Evolutionary conservation across 495 filamentous ascomycete species (phyloP), one percentile per base, ranked within the genome.

Genomic region (Annulohypoxylon maeteangense): DNA sequence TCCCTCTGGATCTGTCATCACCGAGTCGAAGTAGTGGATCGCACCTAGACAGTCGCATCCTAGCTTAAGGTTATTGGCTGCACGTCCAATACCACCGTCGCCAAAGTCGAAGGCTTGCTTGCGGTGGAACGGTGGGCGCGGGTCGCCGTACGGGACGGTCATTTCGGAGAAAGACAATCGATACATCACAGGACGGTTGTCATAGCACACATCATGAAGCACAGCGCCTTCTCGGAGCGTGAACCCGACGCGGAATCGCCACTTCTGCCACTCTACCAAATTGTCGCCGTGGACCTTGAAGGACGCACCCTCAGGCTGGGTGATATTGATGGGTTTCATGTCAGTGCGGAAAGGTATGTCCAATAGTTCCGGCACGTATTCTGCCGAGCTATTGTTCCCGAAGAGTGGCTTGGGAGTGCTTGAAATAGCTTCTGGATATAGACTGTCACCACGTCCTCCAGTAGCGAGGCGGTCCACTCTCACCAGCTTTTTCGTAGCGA

Each of bases 21-120:
- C 81, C 16, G 81, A 83, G 25, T 87, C 84, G 68, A 95, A 82
- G 74, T 93, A 95, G 78, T 94, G 87, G 65, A 94, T 94, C 0
- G 85, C 85, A 1, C 92, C 92, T 7, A 93, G 82, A 78, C 90
- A 92, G 67, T 92, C 90, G 65, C 89, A 91, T 10, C 89, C 89
- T 0, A 91, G 80, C 64, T 86, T 84, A 5, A 94, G 85, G 69
- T 92, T 91, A 75, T 94, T 93, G 18, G 92, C 91, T 81, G 89
- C 91, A 36, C 89, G 79, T 12, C 92, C 92, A 3, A 90, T 87
- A 0, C 92, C 92, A 45, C 85, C 91, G 70, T 94, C 90, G 3
- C 92, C 92, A 12, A 93, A 84, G 70, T 94, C 92, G 70, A 94
- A 94, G 0, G 91, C 92, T 14, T 90, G 87, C 77, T 93, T 94